Conservation (phyloP, 164 flowering plant genomes). For the Cinnamomum micranthum region DNA sequence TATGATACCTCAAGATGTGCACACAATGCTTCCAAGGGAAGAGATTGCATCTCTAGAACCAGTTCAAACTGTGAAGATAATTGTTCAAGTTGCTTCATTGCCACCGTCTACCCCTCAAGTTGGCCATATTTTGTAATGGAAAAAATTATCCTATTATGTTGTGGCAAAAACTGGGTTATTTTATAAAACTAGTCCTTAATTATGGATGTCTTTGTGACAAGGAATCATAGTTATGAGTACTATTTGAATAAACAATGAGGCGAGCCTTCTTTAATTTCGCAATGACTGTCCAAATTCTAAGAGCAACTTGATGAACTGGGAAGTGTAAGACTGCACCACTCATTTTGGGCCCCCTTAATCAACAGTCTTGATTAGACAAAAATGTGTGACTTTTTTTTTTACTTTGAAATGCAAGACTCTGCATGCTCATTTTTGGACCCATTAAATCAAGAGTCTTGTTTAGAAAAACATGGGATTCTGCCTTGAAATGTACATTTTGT, state of each 20-base stretch:
- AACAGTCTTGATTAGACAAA: too few species aligned
- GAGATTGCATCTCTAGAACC: slow-evolving; percentile 63
- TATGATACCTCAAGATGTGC: slow-evolving; percentile 33
- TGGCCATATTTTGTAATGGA: slow-evolving; percentile 53
- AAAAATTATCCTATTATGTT: slow-evolving; percentile 62
- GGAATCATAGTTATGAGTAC: slow-evolving; percentile 81
- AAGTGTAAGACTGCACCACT: too few species aligned
- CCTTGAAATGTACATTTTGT: too few species aligned
- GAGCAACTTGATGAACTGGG: neutral
- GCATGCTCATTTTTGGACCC: neutral
- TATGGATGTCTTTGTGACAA: slow-evolving; percentile 41
- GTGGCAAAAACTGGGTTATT: slow-evolving; percentile 89
- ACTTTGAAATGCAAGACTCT: neutral
- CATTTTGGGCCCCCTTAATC: too few species aligned
- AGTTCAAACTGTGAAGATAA: slow-evolving; percentile 43
- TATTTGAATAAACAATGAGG: slow-evolving; percentile 86
- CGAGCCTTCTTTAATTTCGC: slow-evolving; percentile 15
- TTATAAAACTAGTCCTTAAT: slow-evolving; percentile 72
- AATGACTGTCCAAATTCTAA: too few species aligned
- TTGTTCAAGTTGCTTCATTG: slow-evolving; percentile 70
- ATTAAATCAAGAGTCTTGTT: too few species aligned
- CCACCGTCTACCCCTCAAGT: slow-evolving; percentile 82
- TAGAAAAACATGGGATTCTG: too few species aligned
- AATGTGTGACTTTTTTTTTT: neutral
- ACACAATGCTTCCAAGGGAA: slow-evolving; percentile 59